A percentile compares a stretch with the other conserved stretches of the same genome.
Evolutionary conservation across 73 alveolate genomes (phyloP).

Genomic region (Paramecium biaurelia): DNA sequence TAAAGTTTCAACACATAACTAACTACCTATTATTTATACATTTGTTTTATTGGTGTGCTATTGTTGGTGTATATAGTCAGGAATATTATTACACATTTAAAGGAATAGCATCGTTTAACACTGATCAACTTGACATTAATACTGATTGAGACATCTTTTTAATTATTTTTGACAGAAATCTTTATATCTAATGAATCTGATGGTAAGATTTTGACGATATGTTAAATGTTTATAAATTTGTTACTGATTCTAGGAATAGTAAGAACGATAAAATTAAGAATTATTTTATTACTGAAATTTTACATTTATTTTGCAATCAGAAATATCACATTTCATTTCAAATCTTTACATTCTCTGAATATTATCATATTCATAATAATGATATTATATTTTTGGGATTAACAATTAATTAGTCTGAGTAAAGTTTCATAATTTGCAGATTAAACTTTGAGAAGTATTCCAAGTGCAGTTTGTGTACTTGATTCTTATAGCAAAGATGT

Average conservation of each 20-base stretch:
- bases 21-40: not conserved
- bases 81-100: not conserved
- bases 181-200: not conserved
- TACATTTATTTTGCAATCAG: not conserved
- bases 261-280: not conserved
- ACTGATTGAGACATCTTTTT: not conserved
- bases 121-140: not conserved
- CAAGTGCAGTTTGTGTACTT: constrained; percentile 16
- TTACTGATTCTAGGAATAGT: not conserved
- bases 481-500: not conserved
- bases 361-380: not conserved
- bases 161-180: not conserved
- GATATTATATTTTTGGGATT: not conserved
- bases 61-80: not conserved
- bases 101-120: not conserved
- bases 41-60: not conserved
- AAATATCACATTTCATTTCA: not conserved
- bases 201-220: not conserved
- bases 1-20: not conserved
- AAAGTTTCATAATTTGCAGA: constrained; percentile 1
- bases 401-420: not conserved
- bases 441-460: not conserved
- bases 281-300: not conserved
- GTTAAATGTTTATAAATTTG: not conserved
- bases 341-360: not conserved